Base-by-base conservation (phyloP, 306 rosid genomes). In the Prunus kanzakura region DNA sequence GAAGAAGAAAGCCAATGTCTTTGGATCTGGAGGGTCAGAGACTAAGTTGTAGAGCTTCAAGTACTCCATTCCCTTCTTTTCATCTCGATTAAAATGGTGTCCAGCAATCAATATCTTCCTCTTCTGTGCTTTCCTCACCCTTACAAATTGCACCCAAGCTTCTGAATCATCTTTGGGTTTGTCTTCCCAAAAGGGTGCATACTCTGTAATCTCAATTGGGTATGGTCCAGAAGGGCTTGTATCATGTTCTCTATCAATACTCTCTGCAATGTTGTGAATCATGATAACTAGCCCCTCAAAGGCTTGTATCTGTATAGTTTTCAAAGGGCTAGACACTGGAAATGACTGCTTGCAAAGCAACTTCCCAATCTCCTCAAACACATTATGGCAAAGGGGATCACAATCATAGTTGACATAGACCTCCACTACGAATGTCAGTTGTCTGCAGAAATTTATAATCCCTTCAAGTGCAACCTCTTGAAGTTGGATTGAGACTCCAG, bases 401-500 rank as follows among this genome's bases (percentile, higher is more conserved):
- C 99, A 90, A 27, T 95, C 97, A 60, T 75, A 90, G 89, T 95
- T 95, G 58, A 79, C 82, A 52, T 87, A 95, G 29, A 70, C 74
- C 83, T 92, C 97, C 12, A 76, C 22, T 9, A 90, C 78, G 80
- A 95, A 95, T 15, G 91, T 78, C 4, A 93, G 87, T 38, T 95
- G 97, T 74, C 97, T 88, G 83, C 96, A 89, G 86, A 92, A 95
- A 56, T 89, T 95, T 76, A 95, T 85, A 23, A 92, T 83, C 16
- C 96, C 99, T 80, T 95, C 97, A 32, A 90, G 41, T 58, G 97
- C 96, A 29, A 95, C 97, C 84, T 95, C 99, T 87, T 92, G 97
- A 57, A 95, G 83, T 57, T 87, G 91, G 35, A 76, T 46, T 65
- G 97, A 54, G 85, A 29, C 86, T 66, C 88, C 96, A 20, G 60